Evolutionary conservation across 2,329 filamentous ascomycete genomes (phyloP), one percentile per base, ranked within the genome.

Genomic region (Cucurbitaria berberidis): DNA sequence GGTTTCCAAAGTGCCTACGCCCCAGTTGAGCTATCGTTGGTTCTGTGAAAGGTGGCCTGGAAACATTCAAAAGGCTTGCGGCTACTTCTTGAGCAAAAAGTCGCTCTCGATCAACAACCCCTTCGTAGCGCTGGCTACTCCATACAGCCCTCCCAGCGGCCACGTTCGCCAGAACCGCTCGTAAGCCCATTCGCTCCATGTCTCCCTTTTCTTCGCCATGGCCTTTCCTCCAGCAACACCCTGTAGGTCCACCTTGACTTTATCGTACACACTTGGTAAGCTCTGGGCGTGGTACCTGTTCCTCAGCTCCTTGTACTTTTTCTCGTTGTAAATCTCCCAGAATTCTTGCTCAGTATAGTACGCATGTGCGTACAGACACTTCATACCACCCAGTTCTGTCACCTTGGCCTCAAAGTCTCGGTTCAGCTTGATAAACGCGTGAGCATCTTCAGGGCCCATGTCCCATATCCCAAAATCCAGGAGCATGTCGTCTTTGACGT

Each of bases 341-440:
- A 90, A 91, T 69, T 89, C 85, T 1, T 82, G 76, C 69, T 89
- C 84, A 16, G 84, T 82, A 73, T 95, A 96, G 77, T 92, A 96
- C 0, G 90, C 89, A 69, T 93, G 89, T 3, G 91, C 91, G 74
- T 96, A 96, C 18, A 96, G 79, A 86, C 90, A 96, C 78, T 96
- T 96, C 80, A 89, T 86, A 8, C 91, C 91, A 27, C 87, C 86
- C 1, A 96, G 82, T 62, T 86, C 81, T 41, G 80, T 78, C 1
- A 93, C 82, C 68, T 89, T 89, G 24, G 79, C 77, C 76, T 96
- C 91, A 27, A 96, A 82, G 32, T 81, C 82, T 21, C 88, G 82
- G 75, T 96, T 96, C 63, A 86, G 83, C 40, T 74, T 70, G 10
- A 93, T 81, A 66, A 93, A 93, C 3, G 80, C 79, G 0, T 77